Evolutionary conservation across 169 alveolate species (phyloP), one percentile per base, ranked within the genome.

Genomic region (Eimeria necatrix): DNA sequence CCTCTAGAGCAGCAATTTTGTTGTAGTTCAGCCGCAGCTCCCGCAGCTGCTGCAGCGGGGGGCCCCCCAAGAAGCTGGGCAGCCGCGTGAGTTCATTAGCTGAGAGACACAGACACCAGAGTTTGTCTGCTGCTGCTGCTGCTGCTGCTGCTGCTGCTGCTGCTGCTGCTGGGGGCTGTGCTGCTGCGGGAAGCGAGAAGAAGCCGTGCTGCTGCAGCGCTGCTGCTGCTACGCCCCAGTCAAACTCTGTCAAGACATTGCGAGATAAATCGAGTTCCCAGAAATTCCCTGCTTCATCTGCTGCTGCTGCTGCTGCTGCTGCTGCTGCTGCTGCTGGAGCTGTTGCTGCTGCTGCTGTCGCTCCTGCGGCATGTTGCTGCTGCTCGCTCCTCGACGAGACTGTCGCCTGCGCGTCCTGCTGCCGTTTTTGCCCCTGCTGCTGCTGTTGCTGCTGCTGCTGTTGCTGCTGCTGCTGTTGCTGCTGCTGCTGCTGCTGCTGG

Each of bases 291-390:
- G 41, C 76, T n/a, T 10, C 76, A 5, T 5, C 41, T 64, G 18
- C 76, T n/a, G 41, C 76, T n/a, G 76, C 76, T 64, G 41, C 76
- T 64, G 76, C 41, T 64, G 41, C 26, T 64, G 76, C 12, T 64
- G 76, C 76, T n/a, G 76, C 76, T n/a, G 76, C 26, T n/a, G 76
- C 76, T n/a, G 76, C 76, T 64, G 76, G 32, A 12, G 76, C 76
- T 10, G 26, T 24, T 64, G 76, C 26, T 64, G 76, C 24, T 14
- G 18, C 76, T 10, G 41, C 76, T 64, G 8, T 24, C 8, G 41
- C 76, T 12, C 32, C 76, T 12, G 76, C 26, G 8, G 76, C 76
- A 5, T 8, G 41, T 12, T 24, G 76, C 76, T 64, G 76, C 76
- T 9, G 18, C 76, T 64, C 76, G 8, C 26, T 64, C 24, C 76